phyloP scores from a whole-genome alignment of 1,284 basidiomycete genomes.

The Puccinia coronata region DNA sequence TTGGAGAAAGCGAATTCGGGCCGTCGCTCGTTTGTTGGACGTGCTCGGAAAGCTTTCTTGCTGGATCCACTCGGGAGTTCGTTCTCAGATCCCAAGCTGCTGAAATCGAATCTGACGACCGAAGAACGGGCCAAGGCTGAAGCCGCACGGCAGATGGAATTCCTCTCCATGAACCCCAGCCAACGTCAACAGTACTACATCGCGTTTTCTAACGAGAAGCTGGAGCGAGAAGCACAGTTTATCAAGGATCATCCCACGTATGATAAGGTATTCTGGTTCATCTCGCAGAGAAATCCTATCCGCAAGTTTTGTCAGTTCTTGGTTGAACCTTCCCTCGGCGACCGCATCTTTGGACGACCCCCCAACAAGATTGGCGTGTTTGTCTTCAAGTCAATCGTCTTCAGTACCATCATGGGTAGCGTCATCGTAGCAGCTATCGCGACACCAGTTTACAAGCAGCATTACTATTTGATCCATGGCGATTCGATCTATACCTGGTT shows the following conservation, averaged over 20 bases:
- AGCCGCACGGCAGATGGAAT: conserved; percentile 43
- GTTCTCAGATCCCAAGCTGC: conserved; percentile 9
- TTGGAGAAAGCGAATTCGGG: background rate
- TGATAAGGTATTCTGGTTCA: conserved; percentile 86
- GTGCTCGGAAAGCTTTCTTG: conserved; percentile 40
- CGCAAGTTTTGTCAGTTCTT: conserved; percentile 80
- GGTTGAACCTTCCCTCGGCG: conserved; percentile 76
- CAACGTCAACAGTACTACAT: conserved; percentile 57
- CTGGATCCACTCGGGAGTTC: conserved; percentile 11
- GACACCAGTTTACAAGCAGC: conserved; percentile 78
- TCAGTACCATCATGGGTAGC: conserved; percentile 77
- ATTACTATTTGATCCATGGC: conserved; percentile 53
- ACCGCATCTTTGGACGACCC: conserved; percentile 36
- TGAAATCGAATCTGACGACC: conserved; percentile 18
- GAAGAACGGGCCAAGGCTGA: conserved; percentile 32
- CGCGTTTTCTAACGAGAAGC: conserved; percentile 68
- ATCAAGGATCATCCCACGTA: conserved; percentile 86
- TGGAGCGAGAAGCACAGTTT: conserved; percentile 81
- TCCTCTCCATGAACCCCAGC: conserved; percentile 40
- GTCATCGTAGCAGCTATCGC: conserved; percentile 83
- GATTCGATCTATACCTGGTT: conserved; percentile 46
- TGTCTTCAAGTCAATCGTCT: conserved; percentile 73
- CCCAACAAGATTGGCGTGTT: conserved; percentile 65
- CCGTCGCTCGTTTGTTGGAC: conserved; percentile 28
- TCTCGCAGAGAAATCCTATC: conserved; percentile 76